Evolutionary conservation across 441 rosid species (phyloP), one percentile per base, ranked within the genome.

Genomic region (Corymbia citriodora): DNA sequence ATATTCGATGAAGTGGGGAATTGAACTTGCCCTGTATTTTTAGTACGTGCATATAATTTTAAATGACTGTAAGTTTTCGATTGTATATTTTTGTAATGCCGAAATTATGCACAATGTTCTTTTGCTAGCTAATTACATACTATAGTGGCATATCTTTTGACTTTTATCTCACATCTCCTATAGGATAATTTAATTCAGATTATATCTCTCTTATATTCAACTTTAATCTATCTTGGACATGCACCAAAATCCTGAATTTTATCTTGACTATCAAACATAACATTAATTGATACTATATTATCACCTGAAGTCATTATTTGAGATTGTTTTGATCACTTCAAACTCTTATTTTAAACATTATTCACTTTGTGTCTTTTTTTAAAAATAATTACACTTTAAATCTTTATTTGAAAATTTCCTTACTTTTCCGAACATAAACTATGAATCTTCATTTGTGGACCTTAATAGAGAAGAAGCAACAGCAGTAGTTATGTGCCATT

Each of bases 281-380:
- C 63, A 29, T 57, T 57, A 9, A 9, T 57, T 23, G 63, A 57
- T 57, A 5, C 23, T 57, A 57, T 57, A 57, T 57, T 4, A 12
- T 16, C 63, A 57, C 63, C 1, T 9, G 7, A 57, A 57, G 1
- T 13, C 29, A 6, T 21, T 1, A 57, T 57, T 9, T 57, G 29
- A 57, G 10, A 57, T 0, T 57, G 0, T 10, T 23, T 57, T 0
- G 0, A 7, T 57, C 7, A 57, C 4, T 57, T 9, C 4, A 57
- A 5, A 8, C 29, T 18, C 23, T 57, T 57, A 23, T 57, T 9
- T 57, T 10, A 23, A 57, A 23, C 9, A 57, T 19, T 11, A 57
- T 57, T 57, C 59, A 55, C 25, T 55, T 19, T 55, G 9, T 18
- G 25, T 55, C 21, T 16, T 55, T 16, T 18, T 55, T 55, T 7